Percentiles rank a stretch among this genome's conserved stretches.
Evolutionary conservation across 192 early-diverging fungal genomes (phyloP).

Genomic region (Backusella morwellensis): DNA sequence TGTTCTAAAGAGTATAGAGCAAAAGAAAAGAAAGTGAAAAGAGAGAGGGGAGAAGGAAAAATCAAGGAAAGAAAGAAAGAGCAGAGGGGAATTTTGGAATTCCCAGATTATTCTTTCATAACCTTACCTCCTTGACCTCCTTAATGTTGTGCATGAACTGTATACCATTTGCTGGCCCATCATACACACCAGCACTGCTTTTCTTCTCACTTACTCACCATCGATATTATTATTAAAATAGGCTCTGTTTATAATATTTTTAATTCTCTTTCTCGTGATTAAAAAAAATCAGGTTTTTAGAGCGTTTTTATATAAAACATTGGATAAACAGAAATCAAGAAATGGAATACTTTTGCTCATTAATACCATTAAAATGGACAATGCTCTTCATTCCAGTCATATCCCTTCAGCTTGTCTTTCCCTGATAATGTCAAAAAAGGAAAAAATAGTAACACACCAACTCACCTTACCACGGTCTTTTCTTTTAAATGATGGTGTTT

Average conservation of each 20-base stretch:
- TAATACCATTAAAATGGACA: not conserved
- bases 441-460: not conserved
- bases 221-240: not conserved
- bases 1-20: not conserved
- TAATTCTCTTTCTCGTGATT: not conserved
- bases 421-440: not conserved
- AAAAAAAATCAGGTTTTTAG: not conserved
- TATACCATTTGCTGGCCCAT: not conserved
- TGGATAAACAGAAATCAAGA: not conserved
- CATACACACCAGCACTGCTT: not conserved
- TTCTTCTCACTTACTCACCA: not conserved
- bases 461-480: too few relatives aligned
- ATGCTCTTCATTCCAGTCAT: not conserved
- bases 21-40: not conserved
- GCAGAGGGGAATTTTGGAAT: not conserved
- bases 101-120: conserved; percentile 4
- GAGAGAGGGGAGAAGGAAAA: not conserved
- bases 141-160: not conserved
- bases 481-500: too few relatives aligned
- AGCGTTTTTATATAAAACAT: too few relatives aligned
- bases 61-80: not conserved
- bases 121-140: not conserved
- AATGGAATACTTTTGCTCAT: not conserved
- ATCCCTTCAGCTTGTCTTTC: not conserved
- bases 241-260: not conserved